Evolutionary conservation across 306 rosid species (phyloP), one percentile per base, ranked within the genome.

Genomic region (Lotus japonicus): DNA sequence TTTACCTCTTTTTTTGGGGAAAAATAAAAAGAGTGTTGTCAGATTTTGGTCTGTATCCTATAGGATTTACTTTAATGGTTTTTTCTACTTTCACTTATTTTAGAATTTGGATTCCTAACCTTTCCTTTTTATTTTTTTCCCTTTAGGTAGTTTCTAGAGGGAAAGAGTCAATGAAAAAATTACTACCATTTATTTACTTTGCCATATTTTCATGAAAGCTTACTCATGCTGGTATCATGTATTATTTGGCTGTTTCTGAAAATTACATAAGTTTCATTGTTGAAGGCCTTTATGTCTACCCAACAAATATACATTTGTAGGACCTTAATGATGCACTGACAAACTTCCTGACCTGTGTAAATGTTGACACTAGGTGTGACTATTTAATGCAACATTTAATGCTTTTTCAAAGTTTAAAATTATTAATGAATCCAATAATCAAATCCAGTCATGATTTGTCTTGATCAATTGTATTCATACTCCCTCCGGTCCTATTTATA

Each of bases 1-100:
- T 54, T 73, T 46, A 31, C 36, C 17, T n/a, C 44, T 19, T 56
- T 71, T 60, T 60, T 31, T 31, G 7, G 36, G 52, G 23, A 57
- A 46, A 54, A 42, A 42, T 15, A 4, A 31, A 50, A n/a, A n/a
- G n/a, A 43, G 5, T 19, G 6, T 5, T 79, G 83, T 70, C 91
- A 83, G 91, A 78, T 78, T 72, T 79, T 75, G 66, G 38, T 36
- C 69, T 62, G 11, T 31, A 31, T 31, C 36, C 18, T 38, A 9
- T 38, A 64, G 62, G 86, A 75, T 83, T 79, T 72, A 11, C 71
- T 67, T 50, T 70, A 31, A 64, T 58, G 28, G 2, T 39, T 74
- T 65, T 64, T 73, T 62, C 64, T 10, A 19, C 43, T 39, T 64
- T 69, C 70, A 49, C 76, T 79, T 42, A 3, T 58, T 73, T 31